Conservation (phyloP, 148 eudicot genomes). For the Heliamphora exappendiculata region DNA sequence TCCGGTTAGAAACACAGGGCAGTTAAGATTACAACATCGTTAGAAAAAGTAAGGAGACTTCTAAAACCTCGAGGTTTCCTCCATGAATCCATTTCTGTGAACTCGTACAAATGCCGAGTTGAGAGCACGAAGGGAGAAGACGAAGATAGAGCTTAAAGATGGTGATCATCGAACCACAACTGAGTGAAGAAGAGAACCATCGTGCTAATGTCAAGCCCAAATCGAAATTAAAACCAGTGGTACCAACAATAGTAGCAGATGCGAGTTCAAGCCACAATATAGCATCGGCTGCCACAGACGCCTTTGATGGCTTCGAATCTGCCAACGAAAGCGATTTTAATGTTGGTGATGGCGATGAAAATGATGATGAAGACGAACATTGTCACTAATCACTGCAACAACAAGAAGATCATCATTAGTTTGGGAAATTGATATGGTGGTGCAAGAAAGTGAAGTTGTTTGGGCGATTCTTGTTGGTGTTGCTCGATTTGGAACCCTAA, state of each 20-base stretch:
- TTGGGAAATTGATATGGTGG: background rate
- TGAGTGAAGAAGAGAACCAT: constrained; percentile 11
- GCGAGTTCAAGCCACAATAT: constrained; percentile 7
- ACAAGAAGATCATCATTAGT: too few species aligned
- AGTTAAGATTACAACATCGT: too few species aligned
- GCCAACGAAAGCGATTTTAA: constrained; percentile 64
- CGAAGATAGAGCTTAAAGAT: constrained; percentile 11
- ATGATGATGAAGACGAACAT: too few species aligned
- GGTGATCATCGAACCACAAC: constrained; percentile 45
- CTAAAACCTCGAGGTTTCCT: too few species aligned
- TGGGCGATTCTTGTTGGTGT: background rate
- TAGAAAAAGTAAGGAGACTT: too few species aligned
- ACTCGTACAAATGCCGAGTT: too few species aligned
- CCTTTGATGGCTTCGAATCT: constrained; percentile 69
- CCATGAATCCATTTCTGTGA: too few species aligned
- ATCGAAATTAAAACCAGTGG: background rate
- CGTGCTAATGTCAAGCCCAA: background rate
- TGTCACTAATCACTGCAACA: too few species aligned
- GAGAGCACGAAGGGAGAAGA: background rate
- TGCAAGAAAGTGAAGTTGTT: background rate
- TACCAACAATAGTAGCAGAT: background rate
- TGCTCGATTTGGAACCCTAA: background rate
- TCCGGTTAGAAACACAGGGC: too few species aligned
- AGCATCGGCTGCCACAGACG: constrained; percentile 26
- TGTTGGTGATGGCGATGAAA: too few species aligned